Conservation (phyloP, 192 early-diverging fungal genomes). For the Thamnidium elegans region DNA sequence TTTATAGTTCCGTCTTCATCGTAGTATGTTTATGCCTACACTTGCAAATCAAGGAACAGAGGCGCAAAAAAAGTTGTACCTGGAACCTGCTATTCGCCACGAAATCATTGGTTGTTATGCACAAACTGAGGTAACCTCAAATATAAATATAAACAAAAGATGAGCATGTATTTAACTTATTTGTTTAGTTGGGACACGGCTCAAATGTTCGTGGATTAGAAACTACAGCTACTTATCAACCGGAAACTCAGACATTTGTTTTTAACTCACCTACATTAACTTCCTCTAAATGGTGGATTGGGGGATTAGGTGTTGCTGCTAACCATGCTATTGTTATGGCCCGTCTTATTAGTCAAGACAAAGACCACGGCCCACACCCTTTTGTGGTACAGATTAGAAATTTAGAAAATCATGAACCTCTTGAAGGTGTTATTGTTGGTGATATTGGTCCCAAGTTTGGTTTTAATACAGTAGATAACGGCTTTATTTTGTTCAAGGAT, state of each 20-base stretch:
- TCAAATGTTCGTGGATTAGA: conserved; percentile 87
- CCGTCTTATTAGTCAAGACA: conserved; percentile 53
- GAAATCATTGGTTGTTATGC: conserved; percentile 87
- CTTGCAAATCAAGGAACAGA: conserved; percentile 67
- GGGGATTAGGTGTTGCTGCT: conserved; percentile 51
- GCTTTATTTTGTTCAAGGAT: conserved; percentile 46
- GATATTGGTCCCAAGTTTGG: conserved; percentile 67
- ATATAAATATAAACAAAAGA: background rate
- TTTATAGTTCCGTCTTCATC: conserved; percentile 64
- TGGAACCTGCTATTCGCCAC: conserved; percentile 65
- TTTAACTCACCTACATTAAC: conserved; percentile 54
- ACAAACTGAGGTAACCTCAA: conserved; percentile 82
- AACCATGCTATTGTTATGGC: conserved; percentile 65
- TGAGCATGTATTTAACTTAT: background rate
- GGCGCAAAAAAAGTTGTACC: conserved; percentile 74
- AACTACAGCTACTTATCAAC: conserved; percentile 84
- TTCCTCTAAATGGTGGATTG: conserved; percentile 66
- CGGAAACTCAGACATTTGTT: conserved; percentile 69
- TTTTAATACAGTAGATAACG: conserved; percentile 29
- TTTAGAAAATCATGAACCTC: conserved; percentile 54
- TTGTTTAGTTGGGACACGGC: conserved; percentile 57
- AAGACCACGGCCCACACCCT: conserved; percentile 61
- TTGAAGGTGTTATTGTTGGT: conserved; percentile 58
- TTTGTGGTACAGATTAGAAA: conserved; percentile 65
- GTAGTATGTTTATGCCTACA: conserved; percentile 82